These are phyloP conservation scores for Xylariaceae sp. DNA, from an alignment of 2,329 filamentous ascomycete species.

Conservation along the genomic window DNA sequence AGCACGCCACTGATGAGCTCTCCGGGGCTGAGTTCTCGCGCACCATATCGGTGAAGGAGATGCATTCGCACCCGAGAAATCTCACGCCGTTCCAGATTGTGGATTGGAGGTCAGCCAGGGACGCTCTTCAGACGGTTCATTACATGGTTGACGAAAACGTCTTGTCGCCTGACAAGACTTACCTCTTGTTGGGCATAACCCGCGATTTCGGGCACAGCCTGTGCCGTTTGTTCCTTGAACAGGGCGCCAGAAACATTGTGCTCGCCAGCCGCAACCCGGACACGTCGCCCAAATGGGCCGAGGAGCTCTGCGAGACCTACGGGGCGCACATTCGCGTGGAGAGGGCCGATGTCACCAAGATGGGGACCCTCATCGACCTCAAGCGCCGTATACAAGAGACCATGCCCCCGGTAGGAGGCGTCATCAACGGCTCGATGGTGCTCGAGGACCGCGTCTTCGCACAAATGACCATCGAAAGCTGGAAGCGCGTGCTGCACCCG, in stretches of 20 bases:
- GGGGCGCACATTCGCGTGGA: slow-evolving; percentile 23
- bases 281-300: slow-evolving; percentile 28
- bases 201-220: slow-evolving; percentile 41
- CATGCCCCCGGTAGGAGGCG: slow-evolving; percentile 33
- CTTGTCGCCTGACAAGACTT: slow-evolving; percentile 33
- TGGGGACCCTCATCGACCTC: slow-evolving; percentile 27
- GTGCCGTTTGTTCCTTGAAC: slow-evolving; percentile 33
- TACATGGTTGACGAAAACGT: slow-evolving; percentile 22
- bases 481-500: slow-evolving; percentile 35
- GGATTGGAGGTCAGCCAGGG: slow-evolving; percentile 36
- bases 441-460: slow-evolving; percentile 39
- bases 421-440: slow-evolving; percentile 43
- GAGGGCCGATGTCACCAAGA: slow-evolving; percentile 25
- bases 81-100: slow-evolving; percentile 29
- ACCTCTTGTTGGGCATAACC: slow-evolving; percentile 37
- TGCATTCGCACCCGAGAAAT: slow-evolving; percentile 17
- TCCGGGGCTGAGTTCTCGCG: slow-evolving; percentile 3
- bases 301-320: slow-evolving; percentile 22
- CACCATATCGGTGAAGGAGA: slow-evolving; percentile 21
- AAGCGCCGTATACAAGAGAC: slow-evolving; percentile 16
- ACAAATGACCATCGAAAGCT: slow-evolving; percentile 35
- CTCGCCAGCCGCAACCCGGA: slow-evolving; percentile 36
- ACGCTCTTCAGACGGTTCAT: slow-evolving; percentile 21
- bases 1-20: background rate
- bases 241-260: slow-evolving; percentile 36